A percentile compares a stretch with the other conserved stretches of the same genome.
These are phyloP conservation scores for Sporothrix schenckii DNA, from an alignment of 2,329 filamentous ascomycete genomes.

Conservation along the genomic window DNA sequence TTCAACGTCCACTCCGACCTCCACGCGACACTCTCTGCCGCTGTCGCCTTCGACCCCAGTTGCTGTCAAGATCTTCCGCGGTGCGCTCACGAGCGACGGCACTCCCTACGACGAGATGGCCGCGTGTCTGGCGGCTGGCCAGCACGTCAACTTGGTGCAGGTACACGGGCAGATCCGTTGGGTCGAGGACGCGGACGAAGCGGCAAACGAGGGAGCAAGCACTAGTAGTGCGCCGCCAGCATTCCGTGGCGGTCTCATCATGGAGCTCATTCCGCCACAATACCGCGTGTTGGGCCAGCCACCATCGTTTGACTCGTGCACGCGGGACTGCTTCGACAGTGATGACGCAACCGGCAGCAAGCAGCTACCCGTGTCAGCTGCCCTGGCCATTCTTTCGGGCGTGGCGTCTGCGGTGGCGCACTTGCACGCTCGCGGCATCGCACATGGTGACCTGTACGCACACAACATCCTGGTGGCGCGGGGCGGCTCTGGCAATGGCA, in stretches of 20 bases:
- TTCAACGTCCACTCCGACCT: neutral
- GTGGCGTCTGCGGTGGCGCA: constrained; percentile 50
- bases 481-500: neutral
- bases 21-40: neutral
- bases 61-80: constrained; percentile 54
- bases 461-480: constrained; percentile 50
- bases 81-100: constrained; percentile 52
- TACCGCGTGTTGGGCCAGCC: constrained; percentile 51
- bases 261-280: constrained; percentile 51
- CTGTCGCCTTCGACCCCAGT: constrained; percentile 38
- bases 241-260: constrained; percentile 49
- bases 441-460: constrained; percentile 53
- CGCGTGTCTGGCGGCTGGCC: constrained; percentile 51
- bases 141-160: constrained; percentile 51
- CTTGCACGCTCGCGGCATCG: constrained; percentile 49
- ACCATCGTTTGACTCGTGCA: constrained; percentile 51
- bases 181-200: constrained; percentile 9
- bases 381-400: constrained; percentile 45
- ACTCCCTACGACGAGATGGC: constrained; percentile 55
- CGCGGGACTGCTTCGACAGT: constrained; percentile 48
- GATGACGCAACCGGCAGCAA: constrained; percentile 36
- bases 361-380: constrained; percentile 41
- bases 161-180: constrained; percentile 49
- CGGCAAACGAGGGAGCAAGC: neutral
- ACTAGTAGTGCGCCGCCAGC: neutral